Evolutionary conservation across 257 asterid species (phyloP).

Genomic region (Datura wrightii): DNA sequence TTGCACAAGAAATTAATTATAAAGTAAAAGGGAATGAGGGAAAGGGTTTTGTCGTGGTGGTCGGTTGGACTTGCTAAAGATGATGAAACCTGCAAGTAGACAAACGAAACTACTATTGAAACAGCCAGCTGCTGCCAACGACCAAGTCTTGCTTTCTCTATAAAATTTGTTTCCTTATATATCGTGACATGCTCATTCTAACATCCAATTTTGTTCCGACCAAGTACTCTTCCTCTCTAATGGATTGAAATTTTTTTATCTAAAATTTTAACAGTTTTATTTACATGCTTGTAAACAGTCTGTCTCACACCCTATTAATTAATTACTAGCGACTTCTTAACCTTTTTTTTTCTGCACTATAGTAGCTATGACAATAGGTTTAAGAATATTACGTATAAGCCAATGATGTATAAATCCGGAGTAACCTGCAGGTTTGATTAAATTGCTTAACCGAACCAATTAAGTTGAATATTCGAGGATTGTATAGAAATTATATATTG

Average conservation of each 20-base stretch:
- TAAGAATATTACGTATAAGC: no score
- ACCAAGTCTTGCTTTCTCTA: background rate
- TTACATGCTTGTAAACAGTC: background rate
- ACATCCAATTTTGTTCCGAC: background rate
- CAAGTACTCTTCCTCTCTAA: no score
- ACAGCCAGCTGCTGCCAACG: background rate
- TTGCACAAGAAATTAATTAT: background rate
- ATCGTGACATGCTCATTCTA: no score
- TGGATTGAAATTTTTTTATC: no score
- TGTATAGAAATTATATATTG: background rate
- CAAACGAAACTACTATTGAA: background rate
- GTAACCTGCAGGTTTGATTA: no score
- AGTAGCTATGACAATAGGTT: background rate
- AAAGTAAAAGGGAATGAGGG: background rate
- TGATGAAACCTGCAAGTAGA: background rate
- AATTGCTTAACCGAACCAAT: no score
- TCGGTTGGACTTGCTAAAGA: background rate
- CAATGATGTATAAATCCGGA: no score
- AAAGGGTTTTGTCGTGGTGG: conserved; percentile 1
- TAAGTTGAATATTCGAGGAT: no score
- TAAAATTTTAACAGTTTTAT: no score
- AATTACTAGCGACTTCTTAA: background rate
- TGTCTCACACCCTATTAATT: background rate
- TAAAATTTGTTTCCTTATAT: background rate
- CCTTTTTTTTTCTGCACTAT: background rate